A percentile compares a stretch with the other conserved stretches of the same genome.
phyloP scores from a whole-genome alignment of 2,329 filamentous ascomycete species.

The Davidsoniella eucalypti region DNA sequence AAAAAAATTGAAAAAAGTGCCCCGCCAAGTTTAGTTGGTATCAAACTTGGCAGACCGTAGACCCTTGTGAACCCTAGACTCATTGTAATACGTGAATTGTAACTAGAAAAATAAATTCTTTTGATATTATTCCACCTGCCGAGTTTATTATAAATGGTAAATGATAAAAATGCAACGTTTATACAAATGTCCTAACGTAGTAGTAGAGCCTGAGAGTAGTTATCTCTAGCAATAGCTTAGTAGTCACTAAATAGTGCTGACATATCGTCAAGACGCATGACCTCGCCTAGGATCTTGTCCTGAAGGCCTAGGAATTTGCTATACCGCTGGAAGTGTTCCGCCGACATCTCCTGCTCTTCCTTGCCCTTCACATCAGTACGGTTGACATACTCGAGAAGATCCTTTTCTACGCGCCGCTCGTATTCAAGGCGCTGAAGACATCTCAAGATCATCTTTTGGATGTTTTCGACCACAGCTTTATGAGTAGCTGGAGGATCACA shows the following conservation, averaged over 20 bases:
- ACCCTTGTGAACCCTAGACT: background rate
- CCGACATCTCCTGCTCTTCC: conserved; percentile 63
- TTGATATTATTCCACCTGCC: background rate
- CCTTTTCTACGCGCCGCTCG: conserved; percentile 54
- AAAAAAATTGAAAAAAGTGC: no score
- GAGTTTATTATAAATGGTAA: background rate
- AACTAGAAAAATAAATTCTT: background rate
- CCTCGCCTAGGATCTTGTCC: conserved; percentile 60
- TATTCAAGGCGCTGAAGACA: conserved; percentile 65
- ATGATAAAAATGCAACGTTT: background rate
- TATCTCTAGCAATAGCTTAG: conserved; percentile 22
- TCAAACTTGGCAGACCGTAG: no score
- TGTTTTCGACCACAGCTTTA: conserved; percentile 56
- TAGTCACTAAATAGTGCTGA: conserved; percentile 72
- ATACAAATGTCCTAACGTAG: background rate
- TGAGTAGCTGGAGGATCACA: conserved; percentile 63
- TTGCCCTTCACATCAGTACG: conserved; percentile 73
- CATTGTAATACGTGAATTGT: background rate
- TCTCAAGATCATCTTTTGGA: conserved; percentile 80
- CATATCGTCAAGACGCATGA: conserved; percentile 68
- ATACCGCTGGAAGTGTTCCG: conserved; percentile 52
- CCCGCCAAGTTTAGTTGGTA: no score
- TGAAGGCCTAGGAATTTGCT: conserved; percentile 44
- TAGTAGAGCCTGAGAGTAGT: no score
- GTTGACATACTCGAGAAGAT: conserved; percentile 65